These are phyloP conservation scores for Fraxinus greggii DNA, from an alignment of 305 asterid species.

Conservation along the genomic window DNA sequence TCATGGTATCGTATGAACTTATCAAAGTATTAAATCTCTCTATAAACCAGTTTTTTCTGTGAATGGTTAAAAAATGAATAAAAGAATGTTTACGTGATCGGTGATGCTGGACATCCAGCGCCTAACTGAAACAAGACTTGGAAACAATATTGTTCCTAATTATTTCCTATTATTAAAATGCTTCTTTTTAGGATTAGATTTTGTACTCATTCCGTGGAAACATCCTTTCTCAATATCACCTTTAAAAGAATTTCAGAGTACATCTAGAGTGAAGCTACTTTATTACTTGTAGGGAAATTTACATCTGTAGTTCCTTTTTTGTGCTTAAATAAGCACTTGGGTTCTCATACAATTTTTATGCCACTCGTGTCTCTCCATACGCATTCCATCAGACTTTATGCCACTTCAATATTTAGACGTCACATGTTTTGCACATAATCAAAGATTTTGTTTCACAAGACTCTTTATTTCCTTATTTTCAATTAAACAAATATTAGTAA, in stretches of 20 bases:
- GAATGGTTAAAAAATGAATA: not conserved
- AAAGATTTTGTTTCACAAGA: not conserved
- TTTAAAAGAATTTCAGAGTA: not conserved
- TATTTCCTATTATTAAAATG: not conserved
- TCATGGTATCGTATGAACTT: not conserved
- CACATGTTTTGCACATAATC: not conserved
- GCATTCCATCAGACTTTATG: not conserved
- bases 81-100: not conserved
- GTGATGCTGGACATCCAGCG: not conserved
- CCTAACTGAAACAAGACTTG: not conserved
- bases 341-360: not conserved
- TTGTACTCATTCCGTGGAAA: not conserved
- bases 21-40: not conserved
- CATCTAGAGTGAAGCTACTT: not conserved
- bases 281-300: not conserved
- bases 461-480: not conserved
- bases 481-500: not conserved
- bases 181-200: too few species aligned
- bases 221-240: not conserved
- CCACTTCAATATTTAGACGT: not conserved
- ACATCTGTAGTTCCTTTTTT: not conserved
- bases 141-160: not conserved
- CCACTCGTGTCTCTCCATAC: not conserved
- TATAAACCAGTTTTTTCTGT: not conserved
- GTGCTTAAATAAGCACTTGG: not conserved